Evolutionary conservation across 2,329 filamentous ascomycete genomes (phyloP).

Genomic region (Ceratocystis albifundus): DNA sequence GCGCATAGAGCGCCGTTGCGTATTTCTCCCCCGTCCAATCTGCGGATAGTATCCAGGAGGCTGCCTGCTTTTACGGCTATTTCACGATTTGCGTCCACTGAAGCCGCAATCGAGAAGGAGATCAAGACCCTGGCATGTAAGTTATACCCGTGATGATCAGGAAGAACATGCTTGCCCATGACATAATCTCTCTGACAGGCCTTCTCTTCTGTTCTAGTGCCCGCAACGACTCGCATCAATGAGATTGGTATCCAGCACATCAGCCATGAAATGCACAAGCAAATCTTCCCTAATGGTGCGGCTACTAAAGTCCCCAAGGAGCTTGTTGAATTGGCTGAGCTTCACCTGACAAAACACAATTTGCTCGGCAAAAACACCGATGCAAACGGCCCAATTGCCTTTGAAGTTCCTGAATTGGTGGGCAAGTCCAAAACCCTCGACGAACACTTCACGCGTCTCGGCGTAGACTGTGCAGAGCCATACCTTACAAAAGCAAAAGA

Average conservation of each 20-base stretch:
- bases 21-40: not conserved
- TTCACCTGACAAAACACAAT: slow-evolving; percentile 77
- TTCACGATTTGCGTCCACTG: slow-evolving; percentile 15
- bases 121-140: slow-evolving; percentile 34
- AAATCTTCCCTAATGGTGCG: slow-evolving; percentile 58
- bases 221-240: slow-evolving; percentile 61
- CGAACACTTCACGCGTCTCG: slow-evolving; percentile 86
- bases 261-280: slow-evolving; percentile 67
- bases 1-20: slow-evolving; percentile 2
- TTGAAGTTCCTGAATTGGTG: slow-evolving; percentile 70
- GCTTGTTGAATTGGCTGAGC: slow-evolving; percentile 65
- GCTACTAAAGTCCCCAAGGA: slow-evolving; percentile 46
- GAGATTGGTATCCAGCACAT: slow-evolving; percentile 92
- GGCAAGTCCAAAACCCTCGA: slow-evolving; percentile 59
- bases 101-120: slow-evolving; percentile 17
- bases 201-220: slow-evolving; percentile 30
- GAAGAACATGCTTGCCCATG: slow-evolving; percentile 7
- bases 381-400: slow-evolving; percentile 60
- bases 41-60: not conserved
- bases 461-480: slow-evolving; percentile 75
- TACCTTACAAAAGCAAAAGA: slow-evolving; percentile 64
- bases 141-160: slow-evolving; percentile 24
- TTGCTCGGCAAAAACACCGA: slow-evolving; percentile 84
- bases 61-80: not conserved
- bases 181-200: slow-evolving; percentile 21